Evolutionary conservation across 148 eudicot species (phyloP), one percentile per base, ranked within the genome.

Genomic region (Chenopodium album): DNA sequence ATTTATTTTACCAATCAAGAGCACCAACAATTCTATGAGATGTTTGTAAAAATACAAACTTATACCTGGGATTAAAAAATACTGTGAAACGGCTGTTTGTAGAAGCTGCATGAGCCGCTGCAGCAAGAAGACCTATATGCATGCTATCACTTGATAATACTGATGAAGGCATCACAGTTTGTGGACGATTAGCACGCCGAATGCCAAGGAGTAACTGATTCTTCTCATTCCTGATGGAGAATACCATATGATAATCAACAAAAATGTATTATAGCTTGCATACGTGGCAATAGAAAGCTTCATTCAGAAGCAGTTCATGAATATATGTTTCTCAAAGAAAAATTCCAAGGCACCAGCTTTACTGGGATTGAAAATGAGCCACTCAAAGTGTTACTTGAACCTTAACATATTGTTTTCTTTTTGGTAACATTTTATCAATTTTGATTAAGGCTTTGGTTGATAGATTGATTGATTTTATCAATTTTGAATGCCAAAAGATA

Each of bases 91-190:
- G 92, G 62, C 96, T 92, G 82, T 92, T 92, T 71, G 96, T 92
- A 41, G 93, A 88, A 26, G 93, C 93, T 66, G 96, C 96, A 85
- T 92, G 96, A 31, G 96, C 96, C 28, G 96, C 96, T 26, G 96
- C 96, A 82, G 96, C 96, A 81, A 92, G 93, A 71, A 92, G 96
- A 66, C 96, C 96, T 14, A 92, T 86, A 81, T 92, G 96, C 96
- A 92, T 92, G 88, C 96, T 92, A 73, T 92, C 96, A 82, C 96
- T 92, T 54, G 96, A 92, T 70, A 92, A 84, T 76, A 90, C 92
- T 29, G 96, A 92, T 48, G 96, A 92, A 77, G 96, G 96, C 96
- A 92, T 90, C 63, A 88, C 88, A 71, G 92, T 88, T 84, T 92
- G 93, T 26, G 92, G 93, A 71, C 96, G 93, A 87, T 75, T 90